A percentile compares a stretch with the other conserved stretches of the same genome.
Evolutionary conservation across 2,329 filamentous ascomycete genomes (phyloP).

Genomic region (Coniochaeta hoffmannii): DNA sequence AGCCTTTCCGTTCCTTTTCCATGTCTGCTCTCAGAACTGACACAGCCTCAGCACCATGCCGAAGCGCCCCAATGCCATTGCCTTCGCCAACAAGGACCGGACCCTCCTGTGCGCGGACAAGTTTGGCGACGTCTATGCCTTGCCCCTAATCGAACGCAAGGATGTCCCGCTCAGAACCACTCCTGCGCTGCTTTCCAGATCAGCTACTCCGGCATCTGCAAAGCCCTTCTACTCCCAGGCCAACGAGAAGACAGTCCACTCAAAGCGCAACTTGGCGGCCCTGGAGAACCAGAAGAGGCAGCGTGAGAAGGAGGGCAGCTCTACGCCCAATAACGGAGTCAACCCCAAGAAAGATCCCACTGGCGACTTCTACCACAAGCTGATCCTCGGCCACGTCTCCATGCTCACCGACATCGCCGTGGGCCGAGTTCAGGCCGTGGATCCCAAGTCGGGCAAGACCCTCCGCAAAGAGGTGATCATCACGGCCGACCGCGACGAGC

Average conservation of each 20-base stretch:
- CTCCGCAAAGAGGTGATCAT: conserved; percentile 36
- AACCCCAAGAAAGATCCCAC: conserved; percentile 46
- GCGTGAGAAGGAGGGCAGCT: conserved; percentile 18
- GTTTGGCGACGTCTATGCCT: conserved; percentile 89
- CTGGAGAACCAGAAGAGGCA: conserved; percentile 47
- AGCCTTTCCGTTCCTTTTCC: conserved; percentile 8
- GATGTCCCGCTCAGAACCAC: conserved; percentile 7
- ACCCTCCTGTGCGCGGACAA: conserved; percentile 85
- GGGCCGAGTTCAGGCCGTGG: neutral
- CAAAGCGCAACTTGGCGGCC: conserved; percentile 52
- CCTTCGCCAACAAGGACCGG: conserved; percentile 58
- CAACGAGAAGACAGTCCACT: conserved; percentile 56
- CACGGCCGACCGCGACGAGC: conserved; percentile 53
- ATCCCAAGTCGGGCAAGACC: conserved; percentile 11
- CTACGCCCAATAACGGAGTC: conserved; percentile 37
- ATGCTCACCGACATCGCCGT: conserved; percentile 71
- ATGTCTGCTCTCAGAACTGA: neutral
- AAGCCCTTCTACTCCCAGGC: conserved; percentile 40
- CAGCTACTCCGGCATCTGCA: conserved; percentile 17
- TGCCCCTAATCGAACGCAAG: conserved; percentile 57
- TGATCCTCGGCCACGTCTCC: conserved; percentile 89
- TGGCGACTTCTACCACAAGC: conserved; percentile 58
- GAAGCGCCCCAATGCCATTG: conserved; percentile 76
- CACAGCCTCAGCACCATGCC: conserved; percentile 61
- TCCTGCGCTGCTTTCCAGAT: conserved; percentile 14